Conservation (phyloP, 805 yeast genomes). For the Saccharomycopsis sp. region DNA sequence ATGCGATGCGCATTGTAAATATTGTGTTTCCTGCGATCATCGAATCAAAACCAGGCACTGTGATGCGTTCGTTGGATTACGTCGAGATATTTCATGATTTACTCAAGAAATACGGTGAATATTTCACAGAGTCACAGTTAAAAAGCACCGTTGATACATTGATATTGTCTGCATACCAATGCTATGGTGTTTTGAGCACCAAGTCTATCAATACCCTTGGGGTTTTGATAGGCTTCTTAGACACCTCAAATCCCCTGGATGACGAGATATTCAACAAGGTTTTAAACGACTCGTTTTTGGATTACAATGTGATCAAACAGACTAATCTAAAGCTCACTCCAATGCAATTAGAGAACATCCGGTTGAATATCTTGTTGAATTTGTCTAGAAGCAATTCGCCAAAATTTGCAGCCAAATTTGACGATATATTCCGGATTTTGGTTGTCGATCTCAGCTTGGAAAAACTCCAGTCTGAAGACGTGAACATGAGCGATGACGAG, state of each 20-base stretch:
- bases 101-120: conserved; percentile 10
- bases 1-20: conserved; percentile 1
- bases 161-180: conserved; percentile 11
- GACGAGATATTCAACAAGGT: conserved; percentile 5
- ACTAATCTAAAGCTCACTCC: conserved; percentile 3
- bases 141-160: conserved; percentile 2
- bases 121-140: background rate
- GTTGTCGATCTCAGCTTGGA: conserved; percentile 11
- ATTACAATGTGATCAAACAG: background rate
- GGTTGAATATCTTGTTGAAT: conserved; percentile 12
- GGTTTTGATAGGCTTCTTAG: conserved; percentile 1
- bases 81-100: conserved; percentile 17
- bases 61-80: conserved; percentile 12
- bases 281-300: conserved; percentile 3
- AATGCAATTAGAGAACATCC: conserved; percentile 9
- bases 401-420: conserved; percentile 6
- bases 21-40: background rate
- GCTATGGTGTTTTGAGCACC: conserved; percentile 13
- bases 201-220: conserved; percentile 13
- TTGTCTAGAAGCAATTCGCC: conserved; percentile 1
- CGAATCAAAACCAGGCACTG: background rate
- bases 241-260: background rate
- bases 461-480: background rate
- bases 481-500: background rate
- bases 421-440: conserved; percentile 8